These are phyloP conservation scores for Hydrangea macrophylla DNA, from an alignment of 148 eudicot genomes.

Conservation along the genomic window DNA sequence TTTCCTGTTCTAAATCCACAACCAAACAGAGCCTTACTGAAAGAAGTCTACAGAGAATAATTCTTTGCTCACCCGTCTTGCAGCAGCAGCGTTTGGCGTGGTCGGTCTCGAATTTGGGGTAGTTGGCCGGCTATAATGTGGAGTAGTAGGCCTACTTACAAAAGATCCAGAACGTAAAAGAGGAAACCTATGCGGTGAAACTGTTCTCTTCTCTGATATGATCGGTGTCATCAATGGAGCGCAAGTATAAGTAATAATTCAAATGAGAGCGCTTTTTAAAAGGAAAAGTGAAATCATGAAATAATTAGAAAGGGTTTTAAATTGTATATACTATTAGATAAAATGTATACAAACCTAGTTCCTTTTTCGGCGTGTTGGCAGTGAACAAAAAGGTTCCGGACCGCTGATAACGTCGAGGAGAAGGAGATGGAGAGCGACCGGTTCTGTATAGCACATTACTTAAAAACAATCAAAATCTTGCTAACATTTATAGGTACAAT, in stretches of 20 bases:
- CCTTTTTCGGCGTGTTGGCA: conserved; percentile 46
- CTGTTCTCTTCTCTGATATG: conserved; percentile 61
- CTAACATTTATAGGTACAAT: not conserved
- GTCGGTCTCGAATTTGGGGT: conserved; percentile 42
- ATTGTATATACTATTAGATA: no score
- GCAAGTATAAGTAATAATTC: conserved; percentile 1
- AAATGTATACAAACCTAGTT: conserved; percentile 43
- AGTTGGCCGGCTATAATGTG: conserved; percentile 23
- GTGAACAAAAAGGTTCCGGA: conserved; percentile 52
- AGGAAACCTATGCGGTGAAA: conserved; percentile 78
- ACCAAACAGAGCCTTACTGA: not conserved
- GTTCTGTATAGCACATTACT: conserved; percentile 37
- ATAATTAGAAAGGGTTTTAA: no score
- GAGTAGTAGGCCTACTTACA: conserved; percentile 53
- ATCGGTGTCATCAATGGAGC: not conserved
- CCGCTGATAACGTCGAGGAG: conserved; percentile 43
- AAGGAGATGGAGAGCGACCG: conserved; percentile 66
- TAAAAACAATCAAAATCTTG: not conserved
- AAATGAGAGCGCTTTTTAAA: not conserved
- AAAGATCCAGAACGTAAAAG: conserved; percentile 74
- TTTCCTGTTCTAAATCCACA: no score
- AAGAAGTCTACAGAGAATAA: not conserved
- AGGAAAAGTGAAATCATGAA: not conserved
- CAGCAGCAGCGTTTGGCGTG: conserved; percentile 47
- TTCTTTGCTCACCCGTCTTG: conserved; percentile 47